Base-by-base conservation (phyloP, 805 yeast genomes). In the Kazachstania martiniae region DNA sequence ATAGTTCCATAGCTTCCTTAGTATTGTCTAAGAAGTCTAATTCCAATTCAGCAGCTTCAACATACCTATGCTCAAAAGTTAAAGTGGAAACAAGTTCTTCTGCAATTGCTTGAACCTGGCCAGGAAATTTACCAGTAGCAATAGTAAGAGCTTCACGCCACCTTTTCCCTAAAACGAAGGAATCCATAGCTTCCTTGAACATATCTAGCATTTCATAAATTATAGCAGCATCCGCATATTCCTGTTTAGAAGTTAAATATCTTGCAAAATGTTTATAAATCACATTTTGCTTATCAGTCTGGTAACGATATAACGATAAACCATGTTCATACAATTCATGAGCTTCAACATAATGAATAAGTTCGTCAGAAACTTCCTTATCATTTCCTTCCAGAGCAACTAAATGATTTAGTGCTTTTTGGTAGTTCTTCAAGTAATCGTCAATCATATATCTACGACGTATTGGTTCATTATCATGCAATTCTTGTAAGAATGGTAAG, bases 121-220 rank as follows among this genome's bases (percentile, higher is more conserved):
- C 65, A 4, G 59, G 58, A 33, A 63, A 59, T 3, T 65, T 47
- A 18, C 47, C 52, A 21, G 65, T 60, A 1, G 75, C 70, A 33
- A 84, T 59, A 0, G 85, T 44, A 25, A 91, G 52, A 0, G 96
- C 94, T 49, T 84, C 93, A 41, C 68, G 71, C 97, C 97, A 91
- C 43, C 68, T 74, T 44, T 78, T 79, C 8, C 79, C 89, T 29
- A 64, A 51, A 9, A 75, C 63, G 49, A 78, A 86, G 27, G 78
- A 66, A 29, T 78, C 81, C 46, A 85, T 54, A 0, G 97, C 94
- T 28, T 65, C 63, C 16, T 64, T 67, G 28, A 36, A 61, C 15
- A 70, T 59, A 2, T 68, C 70, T 29, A 89, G 62, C 48, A 70
- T 66, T 55, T 91, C 98, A 53, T 65, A 86, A 3, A 78, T 69